Percentiles rank a stretch among this genome's conserved stretches.
phyloP scores from a whole-genome alignment of 2,329 filamentous ascomycete genomes.

The Gaeumannomyces sp. region DNA sequence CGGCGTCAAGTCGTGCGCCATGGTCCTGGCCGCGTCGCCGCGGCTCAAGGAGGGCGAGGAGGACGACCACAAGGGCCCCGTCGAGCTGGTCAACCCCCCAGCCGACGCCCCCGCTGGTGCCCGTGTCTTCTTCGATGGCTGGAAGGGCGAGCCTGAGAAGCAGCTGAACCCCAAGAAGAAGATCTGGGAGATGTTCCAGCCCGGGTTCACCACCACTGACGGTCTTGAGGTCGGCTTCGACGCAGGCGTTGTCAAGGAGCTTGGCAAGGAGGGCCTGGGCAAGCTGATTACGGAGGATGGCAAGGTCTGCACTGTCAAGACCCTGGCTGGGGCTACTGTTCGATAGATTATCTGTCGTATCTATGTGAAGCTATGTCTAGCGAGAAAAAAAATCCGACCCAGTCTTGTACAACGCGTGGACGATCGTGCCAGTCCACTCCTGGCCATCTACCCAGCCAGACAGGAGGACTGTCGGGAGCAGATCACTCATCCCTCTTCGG shows the following conservation, averaged over 20 bases:
- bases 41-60: slow-evolving; percentile 72
- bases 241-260: slow-evolving; percentile 65
- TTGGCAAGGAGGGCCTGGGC: slow-evolving; percentile 62
- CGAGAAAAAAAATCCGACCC: too few relatives aligned
- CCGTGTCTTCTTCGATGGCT: slow-evolving; percentile 88
- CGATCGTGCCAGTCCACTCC: too few relatives aligned
- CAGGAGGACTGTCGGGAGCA: not conserved
- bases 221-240: slow-evolving; percentile 81
- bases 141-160: slow-evolving; percentile 86
- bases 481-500: not conserved
- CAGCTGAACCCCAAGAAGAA: slow-evolving; percentile 99
- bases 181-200: slow-evolving; percentile 95
- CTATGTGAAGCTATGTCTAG: too few relatives aligned
- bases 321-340: slow-evolving; percentile 72
- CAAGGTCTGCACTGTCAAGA: slow-evolving; percentile 77
- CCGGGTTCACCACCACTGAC: slow-evolving; percentile 87
- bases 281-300: slow-evolving; percentile 71
- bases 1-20: slow-evolving; percentile 69
- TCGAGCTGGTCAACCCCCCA: slow-evolving; percentile 86
- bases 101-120: slow-evolving; percentile 74
- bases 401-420: too few relatives aligned
- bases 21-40: slow-evolving; percentile 96
- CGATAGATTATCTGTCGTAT: slow-evolving; percentile 47
- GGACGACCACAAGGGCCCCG: slow-evolving; percentile 79
- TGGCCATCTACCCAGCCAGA: too few relatives aligned